Base-by-base conservation (phyloP, 139 green algal species). In the Asterochloris erici region DNA sequence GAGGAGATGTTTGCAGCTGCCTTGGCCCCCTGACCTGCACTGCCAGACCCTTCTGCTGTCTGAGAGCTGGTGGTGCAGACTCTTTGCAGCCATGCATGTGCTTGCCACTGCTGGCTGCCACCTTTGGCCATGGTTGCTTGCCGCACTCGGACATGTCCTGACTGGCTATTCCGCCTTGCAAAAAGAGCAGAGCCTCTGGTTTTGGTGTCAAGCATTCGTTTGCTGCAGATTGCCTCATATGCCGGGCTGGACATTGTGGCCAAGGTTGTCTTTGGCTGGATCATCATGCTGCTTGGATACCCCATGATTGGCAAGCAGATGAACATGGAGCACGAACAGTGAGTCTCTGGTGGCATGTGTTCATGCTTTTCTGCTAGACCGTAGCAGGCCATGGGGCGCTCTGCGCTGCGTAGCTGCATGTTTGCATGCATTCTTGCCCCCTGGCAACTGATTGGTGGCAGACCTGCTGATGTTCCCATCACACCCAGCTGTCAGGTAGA, bases 231-330 rank as follows among this genome's bases (percentile, higher is more conserved):
- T 63, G 63, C 27, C 54, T 47, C 71, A 62, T 84, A 84, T 28
- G 81, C 69, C 60, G 81, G 73, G 2, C 26, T 84, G 73, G 81
- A 84, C 81, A 76, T 84, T 60, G 73, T 60, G 68, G 81, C 81
- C 21, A 84, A 84, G 63, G 81, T 81, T 15, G 68, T 84, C 27
- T 84, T 84, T 71, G 73, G 81, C 28, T 84, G 63, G 63, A 21
- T 71, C 6, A 38, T 84, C 69, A 79, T 84, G 54, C 16, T 63
- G 12, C 21, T 38, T 0, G n/a, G 23, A 15, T 16, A 79, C 74
- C 80, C 70, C 10, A 62, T 84, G 14, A 63, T 79, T 17, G 23
- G 26, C 27, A 28, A 14, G 9, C 29, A 70, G 24, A 17, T 79
- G 54, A 60, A 78, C 2, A n/a, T 26, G 0, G 70, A 81, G 77